Base-by-base conservation (phyloP, 768 basidiomycete genomes). In the Suillus lakei region DNA sequence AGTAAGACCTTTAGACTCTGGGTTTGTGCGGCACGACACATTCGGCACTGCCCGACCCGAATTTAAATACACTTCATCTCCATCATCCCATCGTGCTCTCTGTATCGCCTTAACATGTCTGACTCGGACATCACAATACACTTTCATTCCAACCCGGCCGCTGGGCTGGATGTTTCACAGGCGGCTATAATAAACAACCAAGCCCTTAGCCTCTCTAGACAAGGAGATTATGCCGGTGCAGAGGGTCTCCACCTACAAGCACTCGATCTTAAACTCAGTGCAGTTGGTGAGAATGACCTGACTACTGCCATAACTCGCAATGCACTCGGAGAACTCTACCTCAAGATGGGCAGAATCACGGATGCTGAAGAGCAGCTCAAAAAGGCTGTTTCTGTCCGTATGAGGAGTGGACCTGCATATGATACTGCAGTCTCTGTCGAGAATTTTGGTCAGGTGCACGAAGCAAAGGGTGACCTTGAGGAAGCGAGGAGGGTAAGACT, bases 401-500 rank as follows among this genome's bases (percentile, higher is more conserved):
- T 66, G 23, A 67, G 44, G 32, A 36, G 21, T 10, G 73, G 73
- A 3, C 64, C 70, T 23, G 61, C 70, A 18, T 72, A 76, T 32
- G 80, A 81, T 65, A 75, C 73, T 3, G 79, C 79, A 5, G 76
- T 75, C 5, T 76, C 79, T 46, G 68, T 78, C 21, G 80, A 82
- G 65, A 81, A 80, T 62, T 70, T 81, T 16, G 81, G 73, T 1
- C 68, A 73, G 55, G 68, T 81, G 18, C 74, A 76, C 38, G 82
- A 82, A 67, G 70, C 73, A 43, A 69, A 69, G 51, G 80, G 77
- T 9, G 66, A 78, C 62, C 48, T 76, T 68, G 23, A 60, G 18
- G 71, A 70, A 32, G 80, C 80, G 1, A 77, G 72, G 48, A 68
- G 70, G 13, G 74, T 75, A 32, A 70, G 80, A 21, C 63, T 66